phyloP scores from a whole-genome alignment of 2,329 filamentous ascomycete species.

The Graphiopsis chlorocephala region DNA sequence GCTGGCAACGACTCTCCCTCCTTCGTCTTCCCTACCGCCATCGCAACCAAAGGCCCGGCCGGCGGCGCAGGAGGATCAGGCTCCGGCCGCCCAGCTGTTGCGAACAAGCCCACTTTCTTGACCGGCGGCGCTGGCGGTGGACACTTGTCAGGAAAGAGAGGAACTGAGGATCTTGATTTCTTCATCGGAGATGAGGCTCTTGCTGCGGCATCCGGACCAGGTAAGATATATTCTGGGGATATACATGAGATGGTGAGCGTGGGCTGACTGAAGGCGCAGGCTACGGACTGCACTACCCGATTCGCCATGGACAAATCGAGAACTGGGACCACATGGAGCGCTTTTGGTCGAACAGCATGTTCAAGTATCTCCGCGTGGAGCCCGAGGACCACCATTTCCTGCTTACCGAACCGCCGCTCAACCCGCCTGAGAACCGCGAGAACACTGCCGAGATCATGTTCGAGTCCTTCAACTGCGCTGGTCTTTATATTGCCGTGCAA shows the following conservation, averaged over 20 bases:
- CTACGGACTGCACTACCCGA: slow-evolving; percentile 96
- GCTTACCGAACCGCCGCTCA: slow-evolving; percentile 95
- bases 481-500: slow-evolving; percentile 97
- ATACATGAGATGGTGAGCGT: background rate
- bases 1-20: slow-evolving; percentile 98
- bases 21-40: slow-evolving; percentile 98
- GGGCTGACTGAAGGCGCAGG: slow-evolving; percentile 49
- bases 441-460: slow-evolving; percentile 99
- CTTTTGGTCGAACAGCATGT: slow-evolving; percentile 99
- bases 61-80: slow-evolving; percentile 68
- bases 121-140: slow-evolving; percentile 84
- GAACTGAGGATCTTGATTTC: slow-evolving; percentile 96
- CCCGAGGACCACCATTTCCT: slow-evolving; percentile 99
- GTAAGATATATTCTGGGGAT: slow-evolving; percentile 43
- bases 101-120: slow-evolving; percentile 92
- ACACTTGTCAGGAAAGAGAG: slow-evolving; percentile 85
- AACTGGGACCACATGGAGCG: slow-evolving; percentile 99
- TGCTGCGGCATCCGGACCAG: slow-evolving; percentile 76
- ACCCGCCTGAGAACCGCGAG: slow-evolving; percentile 97
- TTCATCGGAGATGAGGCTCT: slow-evolving; percentile 98
- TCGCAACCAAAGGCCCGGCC: slow-evolving; percentile 82
- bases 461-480: slow-evolving; percentile 98
- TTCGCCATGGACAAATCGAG: slow-evolving; percentile 96
- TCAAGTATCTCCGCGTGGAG: slow-evolving; percentile 97
- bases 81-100: slow-evolving; percentile 84